Conservation (phyloP, 2,329 filamentous ascomycete genomes). For the Colletotrichum graminicola region DNA sequence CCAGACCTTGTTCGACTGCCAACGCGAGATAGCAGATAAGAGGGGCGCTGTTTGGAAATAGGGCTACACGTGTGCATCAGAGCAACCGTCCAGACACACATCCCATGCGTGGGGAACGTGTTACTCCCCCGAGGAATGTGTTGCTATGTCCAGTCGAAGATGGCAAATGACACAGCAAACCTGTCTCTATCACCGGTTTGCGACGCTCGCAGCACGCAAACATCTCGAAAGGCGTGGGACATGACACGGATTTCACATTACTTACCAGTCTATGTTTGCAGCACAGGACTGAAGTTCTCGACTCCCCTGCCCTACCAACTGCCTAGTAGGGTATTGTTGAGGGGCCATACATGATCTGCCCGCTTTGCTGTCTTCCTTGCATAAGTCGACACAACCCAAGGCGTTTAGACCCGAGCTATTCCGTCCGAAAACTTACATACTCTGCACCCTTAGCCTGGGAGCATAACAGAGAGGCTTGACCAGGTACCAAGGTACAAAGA, state of each 20-base stretch:
- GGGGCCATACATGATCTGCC: conserved; percentile 9
- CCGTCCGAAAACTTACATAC: conserved; percentile 29
- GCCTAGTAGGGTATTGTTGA: neutral
- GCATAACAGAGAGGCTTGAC: conserved; percentile 5
- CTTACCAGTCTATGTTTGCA: neutral
- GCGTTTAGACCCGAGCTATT: conserved; percentile 32
- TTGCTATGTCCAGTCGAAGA: too few relatives aligned
- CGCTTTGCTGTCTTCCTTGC: conserved; percentile 25
- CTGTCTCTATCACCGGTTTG: neutral
- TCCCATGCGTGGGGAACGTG: too few relatives aligned
- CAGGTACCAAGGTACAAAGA: conserved; percentile 15
- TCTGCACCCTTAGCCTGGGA: conserved; percentile 12
- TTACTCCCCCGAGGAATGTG: too few relatives aligned
- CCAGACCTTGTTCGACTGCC: conserved; percentile 25
- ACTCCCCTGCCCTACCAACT: neutral
- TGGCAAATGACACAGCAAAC: too few relatives aligned
- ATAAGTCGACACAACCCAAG: conserved; percentile 32
- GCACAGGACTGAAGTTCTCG: neutral
- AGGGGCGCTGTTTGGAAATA: conserved; percentile 11
- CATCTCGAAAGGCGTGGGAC: conserved; percentile 4
- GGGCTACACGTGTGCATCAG: conserved; percentile 6
- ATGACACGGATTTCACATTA: neutral
- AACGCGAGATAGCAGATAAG: conserved; percentile 5
- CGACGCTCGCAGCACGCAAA: neutral
- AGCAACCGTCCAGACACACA: neutral